Conservation (phyloP, 345 rosid species). For the Gossypium thurberi region DNA sequence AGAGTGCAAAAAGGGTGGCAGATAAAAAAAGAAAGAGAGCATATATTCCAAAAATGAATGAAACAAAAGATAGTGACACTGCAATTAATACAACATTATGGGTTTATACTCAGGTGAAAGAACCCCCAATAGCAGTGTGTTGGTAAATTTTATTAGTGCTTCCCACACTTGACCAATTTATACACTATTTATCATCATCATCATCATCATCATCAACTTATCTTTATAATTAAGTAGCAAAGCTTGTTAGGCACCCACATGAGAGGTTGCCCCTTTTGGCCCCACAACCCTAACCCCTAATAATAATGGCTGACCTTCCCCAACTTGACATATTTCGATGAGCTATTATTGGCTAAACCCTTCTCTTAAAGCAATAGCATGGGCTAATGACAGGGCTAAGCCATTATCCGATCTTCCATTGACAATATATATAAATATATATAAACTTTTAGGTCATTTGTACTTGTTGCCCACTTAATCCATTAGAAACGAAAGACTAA, state of each 20-base stretch:
- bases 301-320: conserved; percentile 26
- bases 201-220: conserved; percentile 22
- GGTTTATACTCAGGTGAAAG: conserved; percentile 13
- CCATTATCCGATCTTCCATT: neutral
- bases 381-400: neutral
- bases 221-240: conserved; percentile 25
- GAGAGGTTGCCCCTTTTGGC: conserved; percentile 33
- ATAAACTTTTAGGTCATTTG: neutral
- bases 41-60: conserved; percentile 40
- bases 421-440: neutral
- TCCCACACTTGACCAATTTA: conserved; percentile 12
- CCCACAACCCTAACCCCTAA: conserved; percentile 28
- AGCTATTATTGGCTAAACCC: neutral
- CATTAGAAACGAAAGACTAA: neutral
- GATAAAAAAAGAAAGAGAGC: conserved; percentile 9
- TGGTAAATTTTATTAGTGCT: conserved; percentile 14
- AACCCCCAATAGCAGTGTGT: conserved; percentile 13
- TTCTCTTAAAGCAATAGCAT: neutral
- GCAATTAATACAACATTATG: conserved; percentile 20
- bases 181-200: conserved; percentile 7
- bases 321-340: conserved; percentile 15
- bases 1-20: conserved; percentile 16
- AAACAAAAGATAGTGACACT: conserved; percentile 53
- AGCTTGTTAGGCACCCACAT: conserved; percentile 36
- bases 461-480: neutral